Evolutionary conservation across 176 grass and related monocot genomes (phyloP), one percentile per base, ranked within the genome.

Genomic region (Poa annua): DNA sequence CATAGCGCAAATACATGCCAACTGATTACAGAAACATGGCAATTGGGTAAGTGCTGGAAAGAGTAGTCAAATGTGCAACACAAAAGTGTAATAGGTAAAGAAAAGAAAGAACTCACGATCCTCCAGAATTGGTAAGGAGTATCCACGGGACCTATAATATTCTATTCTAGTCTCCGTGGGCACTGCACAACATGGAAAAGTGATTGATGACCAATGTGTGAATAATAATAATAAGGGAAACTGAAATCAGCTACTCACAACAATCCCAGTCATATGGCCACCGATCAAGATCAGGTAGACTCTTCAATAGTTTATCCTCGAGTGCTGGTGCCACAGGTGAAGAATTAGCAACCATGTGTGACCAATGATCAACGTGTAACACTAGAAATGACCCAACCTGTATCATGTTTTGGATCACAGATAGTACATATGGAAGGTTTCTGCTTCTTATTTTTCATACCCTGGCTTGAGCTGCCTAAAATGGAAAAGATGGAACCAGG

Each of bases 401-500:
- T 21, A 12, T 71, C n/a, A 24, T 20, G 39, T 45, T 71, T 21
- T 45, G 39, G 67, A 42, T 71, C 67, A 45, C 67, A 71, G 6
- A 22, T 21, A 71, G 36, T 44, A 45, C 67, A 71, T 24, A 24
- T 45, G 67, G 67, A 14, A 71, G 67, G 20, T 71, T 71, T 14
- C n/a, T 71, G 67, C 2, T 24, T 42, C n/a, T 45, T 71, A 14
- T 24, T 71, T 71, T 71, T 15, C 19, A 33, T 44, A 20, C n/a
- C 36, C 38, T 11, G 20, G 19, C 38, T 69, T 69, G 36, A 21
- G 35, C 66, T 70, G 66, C 66, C 66, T 70, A 70, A 44, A 70
- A 70, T 70, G 38, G 38, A 70, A n/a, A 70, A 70, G 20, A 44
- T 13, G 38, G n/a, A 4, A 70, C 8, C 42, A 44, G 38, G 11